Percentiles rank a stretch among this genome's conserved stretches.
phyloP scores from a whole-genome alignment of 2,329 filamentous ascomycete genomes.

The Fusarium longipes region DNA sequence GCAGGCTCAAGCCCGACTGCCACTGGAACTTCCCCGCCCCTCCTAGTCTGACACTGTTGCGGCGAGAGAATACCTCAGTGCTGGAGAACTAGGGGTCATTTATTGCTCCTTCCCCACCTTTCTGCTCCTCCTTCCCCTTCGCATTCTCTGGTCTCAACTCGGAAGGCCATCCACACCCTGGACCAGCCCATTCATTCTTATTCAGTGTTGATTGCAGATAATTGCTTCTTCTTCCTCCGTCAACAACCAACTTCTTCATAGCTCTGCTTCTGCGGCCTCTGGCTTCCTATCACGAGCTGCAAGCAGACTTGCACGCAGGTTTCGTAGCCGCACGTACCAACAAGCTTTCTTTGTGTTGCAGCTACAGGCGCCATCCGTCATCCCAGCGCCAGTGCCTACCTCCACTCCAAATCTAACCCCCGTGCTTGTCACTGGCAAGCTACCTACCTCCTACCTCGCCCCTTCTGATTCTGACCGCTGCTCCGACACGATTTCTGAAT shows the following conservation, averaged over 20 bases:
- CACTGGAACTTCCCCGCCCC: slow-evolving; percentile 31
- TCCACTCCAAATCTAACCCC: slow-evolving; percentile 35
- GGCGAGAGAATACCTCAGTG: slow-evolving; percentile 28
- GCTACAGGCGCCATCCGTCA: slow-evolving; percentile 28
- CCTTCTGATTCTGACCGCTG: slow-evolving; percentile 39
- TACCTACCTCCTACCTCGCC: slow-evolving; percentile 23
- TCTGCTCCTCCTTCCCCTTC: slow-evolving; percentile 40
- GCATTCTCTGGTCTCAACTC: slow-evolving; percentile 31
- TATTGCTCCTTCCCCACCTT: slow-evolving; percentile 44
- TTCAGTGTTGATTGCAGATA: slow-evolving; percentile 19
- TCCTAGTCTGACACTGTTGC: slow-evolving; percentile 31
- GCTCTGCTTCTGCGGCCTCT: slow-evolving; percentile 18
- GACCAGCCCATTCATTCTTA: slow-evolving; percentile 30
- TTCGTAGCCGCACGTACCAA: slow-evolving; percentile 21
- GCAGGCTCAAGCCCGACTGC: slow-evolving; percentile 18
- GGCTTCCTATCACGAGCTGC: slow-evolving; percentile 27
- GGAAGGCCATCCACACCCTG: slow-evolving; percentile 22
- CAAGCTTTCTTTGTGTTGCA: slow-evolving; percentile 32
- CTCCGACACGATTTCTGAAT: slow-evolving; percentile 34
- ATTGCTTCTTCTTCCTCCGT: slow-evolving; percentile 11
- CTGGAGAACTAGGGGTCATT: slow-evolving; percentile 33
- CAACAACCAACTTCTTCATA: slow-evolving; percentile 16
- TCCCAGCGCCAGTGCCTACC: slow-evolving; percentile 35
- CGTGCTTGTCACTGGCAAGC: slow-evolving; percentile 36
- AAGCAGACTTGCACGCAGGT: slow-evolving; percentile 10